Evolutionary conservation across 352 stramenopile genomes (phyloP), one percentile per base, ranked within the genome.

Genomic region (Phytophthora tentaculata): DNA sequence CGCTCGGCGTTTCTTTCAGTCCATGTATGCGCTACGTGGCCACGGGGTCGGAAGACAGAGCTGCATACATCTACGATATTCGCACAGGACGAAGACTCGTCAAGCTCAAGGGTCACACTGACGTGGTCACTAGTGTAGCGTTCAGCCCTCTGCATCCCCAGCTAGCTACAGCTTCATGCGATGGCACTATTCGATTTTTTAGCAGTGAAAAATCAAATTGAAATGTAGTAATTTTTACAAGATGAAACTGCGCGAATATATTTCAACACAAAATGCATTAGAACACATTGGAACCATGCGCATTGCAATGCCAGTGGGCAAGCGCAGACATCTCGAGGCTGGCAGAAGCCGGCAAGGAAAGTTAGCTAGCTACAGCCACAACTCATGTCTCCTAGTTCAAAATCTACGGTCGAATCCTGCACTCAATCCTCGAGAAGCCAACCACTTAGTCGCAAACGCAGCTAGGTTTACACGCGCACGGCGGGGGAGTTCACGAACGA

Each of bases 1-100:
- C 69, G 5, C 55, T 96, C 2, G 84, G 84, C 7, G 67, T 84
- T 32, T 77, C 83, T 14, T 97, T 97, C 62, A 96, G 85, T 51
- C 91, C 90, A 3, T 97, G 91, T 75, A 95, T 96, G 88, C 86
- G 91, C 17, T 97, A 96, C 67, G 75, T 97, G 20, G 89, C 89
- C 7, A 93, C 84, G 3, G 91, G 91, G 37, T 96, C 86, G 1
- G 90, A 97, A 71, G 91, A 97, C 59, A 83, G 91, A 5, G 62
- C 74, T 8, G 73, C 79, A 12, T 96, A 95, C 65, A 54, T 97
- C 45, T 97, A 97, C 74, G 91, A 97, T 59, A 77, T 97, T 51
- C 88, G 89, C 51, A 96, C 76, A 17, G 80, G 88, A 1, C 69
- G 86, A 3, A 78, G 68, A 23, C 60, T 95, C 6, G 72, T 74